These are phyloP conservation scores for Pulveroboletus ravenelii DNA, from an alignment of 768 basidiomycete genomes.

Conservation along the genomic window DNA sequence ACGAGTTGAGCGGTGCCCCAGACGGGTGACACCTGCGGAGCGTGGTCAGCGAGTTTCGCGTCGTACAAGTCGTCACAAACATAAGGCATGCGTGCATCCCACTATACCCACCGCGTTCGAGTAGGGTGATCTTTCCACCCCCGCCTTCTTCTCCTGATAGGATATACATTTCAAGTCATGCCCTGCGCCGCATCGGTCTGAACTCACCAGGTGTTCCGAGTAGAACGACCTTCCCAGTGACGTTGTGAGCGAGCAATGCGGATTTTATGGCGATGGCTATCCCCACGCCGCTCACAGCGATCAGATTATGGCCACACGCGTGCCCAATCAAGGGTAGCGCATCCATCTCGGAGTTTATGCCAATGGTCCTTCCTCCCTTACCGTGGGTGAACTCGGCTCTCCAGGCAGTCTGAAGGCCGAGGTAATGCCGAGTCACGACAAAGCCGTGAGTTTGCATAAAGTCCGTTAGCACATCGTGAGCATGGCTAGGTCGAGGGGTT, in stretches of 20 bases:
- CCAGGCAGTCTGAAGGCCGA: conserved; percentile 74
- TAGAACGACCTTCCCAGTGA: conserved; percentile 65
- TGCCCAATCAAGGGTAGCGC: conserved; percentile 53
- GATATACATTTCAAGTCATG: conserved; percentile 2
- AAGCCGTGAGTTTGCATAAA: conserved; percentile 71
- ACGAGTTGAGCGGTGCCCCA: conserved; percentile 48
- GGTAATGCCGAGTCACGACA: conserved; percentile 64
- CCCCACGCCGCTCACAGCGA: conserved; percentile 73
- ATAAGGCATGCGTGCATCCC: conserved; percentile 82
- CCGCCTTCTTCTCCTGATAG: conserved; percentile 69
- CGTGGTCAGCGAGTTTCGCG: conserved; percentile 12
- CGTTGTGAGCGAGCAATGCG: conserved; percentile 56
- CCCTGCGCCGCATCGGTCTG: background rate
- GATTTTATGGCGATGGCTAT: conserved; percentile 69
- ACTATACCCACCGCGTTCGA: conserved; percentile 72
- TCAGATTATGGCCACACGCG: conserved; percentile 81
- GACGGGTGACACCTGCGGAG: conserved; percentile 66
- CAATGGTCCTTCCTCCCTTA: conserved; percentile 58
- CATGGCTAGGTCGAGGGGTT: conserved; percentile 43
- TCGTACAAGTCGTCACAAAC: conserved; percentile 32
- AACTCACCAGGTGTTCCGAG: conserved; percentile 69
- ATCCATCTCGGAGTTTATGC: conserved; percentile 78
- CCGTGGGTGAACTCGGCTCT: conserved; percentile 64
- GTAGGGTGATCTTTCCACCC: conserved; percentile 70
- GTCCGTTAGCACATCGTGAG: conserved; percentile 62